Evolutionary conservation across 495 filamentous ascomycete genomes (phyloP).

Genomic region (Lophium mytilinum): DNA sequence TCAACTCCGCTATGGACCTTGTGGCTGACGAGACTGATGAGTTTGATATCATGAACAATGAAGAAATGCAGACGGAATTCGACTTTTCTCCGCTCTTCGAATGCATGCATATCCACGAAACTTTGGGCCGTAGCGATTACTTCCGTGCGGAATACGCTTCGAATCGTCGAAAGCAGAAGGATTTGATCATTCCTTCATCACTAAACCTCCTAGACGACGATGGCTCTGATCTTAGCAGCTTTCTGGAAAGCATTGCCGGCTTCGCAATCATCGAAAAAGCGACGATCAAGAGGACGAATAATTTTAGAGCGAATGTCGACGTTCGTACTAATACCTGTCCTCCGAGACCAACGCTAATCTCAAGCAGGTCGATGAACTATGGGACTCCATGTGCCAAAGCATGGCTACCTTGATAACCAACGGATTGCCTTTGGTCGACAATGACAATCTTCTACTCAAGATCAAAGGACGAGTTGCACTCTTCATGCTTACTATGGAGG

Average conservation of each 20-base stretch:
- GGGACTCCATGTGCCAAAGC: constrained; percentile 94
- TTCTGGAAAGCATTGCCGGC: constrained; percentile 87
- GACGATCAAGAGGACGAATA: constrained; percentile 78
- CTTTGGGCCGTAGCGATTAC: constrained; percentile 82
- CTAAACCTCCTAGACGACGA: constrained; percentile 66
- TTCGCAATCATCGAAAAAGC: constrained; percentile 95
- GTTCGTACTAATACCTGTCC: constrained; percentile 35
- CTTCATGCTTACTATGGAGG: constrained; percentile 97
- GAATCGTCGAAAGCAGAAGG: constrained; percentile 83
- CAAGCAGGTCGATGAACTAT: constrained; percentile 82
- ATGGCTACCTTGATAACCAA: constrained; percentile 71
- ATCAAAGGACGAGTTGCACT: constrained; percentile 87
- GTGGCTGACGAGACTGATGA: constrained; percentile 93
- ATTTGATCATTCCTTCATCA: constrained; percentile 68
- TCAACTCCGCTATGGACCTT: constrained; percentile 93
- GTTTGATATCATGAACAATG: constrained; percentile 88
- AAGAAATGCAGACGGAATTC: constrained; percentile 67
- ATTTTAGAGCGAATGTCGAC: constrained; percentile 74
- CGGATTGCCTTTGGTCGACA: constrained; percentile 65
- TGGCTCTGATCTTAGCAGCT: constrained; percentile 64
- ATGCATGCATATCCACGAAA: constrained; percentile 93
- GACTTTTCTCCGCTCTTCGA: constrained; percentile 95
- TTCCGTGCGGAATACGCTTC: constrained; percentile 86
- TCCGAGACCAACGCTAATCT: neutral
- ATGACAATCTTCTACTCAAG: constrained; percentile 77